A percentile compares a stretch with the other conserved stretches of the same genome.
Conservation (phyloP, 345 rosid species). For the Dimocarpus longan region DNA sequence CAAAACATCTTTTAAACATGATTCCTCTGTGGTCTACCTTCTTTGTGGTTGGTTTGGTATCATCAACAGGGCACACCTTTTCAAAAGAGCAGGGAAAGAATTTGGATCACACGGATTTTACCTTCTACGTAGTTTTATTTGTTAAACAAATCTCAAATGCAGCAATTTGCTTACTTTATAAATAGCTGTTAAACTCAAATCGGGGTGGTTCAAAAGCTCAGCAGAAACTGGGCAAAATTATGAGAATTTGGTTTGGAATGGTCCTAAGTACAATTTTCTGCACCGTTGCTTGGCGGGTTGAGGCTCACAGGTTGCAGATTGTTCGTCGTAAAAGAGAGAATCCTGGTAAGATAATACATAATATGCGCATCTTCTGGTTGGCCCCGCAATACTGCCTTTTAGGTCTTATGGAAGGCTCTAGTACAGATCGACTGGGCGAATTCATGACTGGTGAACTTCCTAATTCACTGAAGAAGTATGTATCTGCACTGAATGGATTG, state of each 20-base stretch:
- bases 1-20: not conserved
- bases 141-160: not conserved
- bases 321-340: too few relatives aligned
- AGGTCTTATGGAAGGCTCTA: too few relatives aligned
- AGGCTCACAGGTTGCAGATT: not conserved
- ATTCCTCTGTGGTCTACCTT: not conserved
- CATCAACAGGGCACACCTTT: constrained; percentile 1
- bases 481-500: not conserved
- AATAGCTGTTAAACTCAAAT: too few relatives aligned
- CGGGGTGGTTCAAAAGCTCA: too few relatives aligned
- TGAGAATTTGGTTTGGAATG: too few relatives aligned
- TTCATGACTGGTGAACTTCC: not conserved
- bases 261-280: too few relatives aligned
- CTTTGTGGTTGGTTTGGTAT: not conserved
- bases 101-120: not conserved
- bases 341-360: too few relatives aligned
- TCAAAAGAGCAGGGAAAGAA: not conserved
- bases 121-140: not conserved
- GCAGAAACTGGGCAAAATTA: too few relatives aligned
- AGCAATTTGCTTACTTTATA: not conserved
- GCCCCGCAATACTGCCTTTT: too few relatives aligned
- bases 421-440: too few relatives aligned
- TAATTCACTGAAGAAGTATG: not conserved
- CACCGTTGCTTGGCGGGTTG: not conserved
- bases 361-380: too few relatives aligned